Base-by-base conservation (phyloP, 108 stramenopile genomes). In the Conticribra guillardii region DNA sequence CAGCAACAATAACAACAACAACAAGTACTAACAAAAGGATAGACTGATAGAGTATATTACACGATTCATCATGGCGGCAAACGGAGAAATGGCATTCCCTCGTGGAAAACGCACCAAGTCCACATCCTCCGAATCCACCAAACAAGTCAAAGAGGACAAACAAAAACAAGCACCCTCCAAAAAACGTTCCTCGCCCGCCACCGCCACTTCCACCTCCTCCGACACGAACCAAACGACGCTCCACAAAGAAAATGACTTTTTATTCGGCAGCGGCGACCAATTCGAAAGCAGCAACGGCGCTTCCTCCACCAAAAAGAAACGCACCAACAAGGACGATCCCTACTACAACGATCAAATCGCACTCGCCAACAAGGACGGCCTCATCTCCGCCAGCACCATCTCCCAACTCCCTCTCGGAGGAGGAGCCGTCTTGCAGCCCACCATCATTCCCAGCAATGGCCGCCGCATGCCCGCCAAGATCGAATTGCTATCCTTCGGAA, bases 401-500 rank as follows among this genome's bases (percentile, higher is more conserved):
- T 56, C 62, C 16, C 45, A 47, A 41, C 57, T 90, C 11, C 92
- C 92, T 14, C 24, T 93, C 32, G 92, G 92, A 22, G 92, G 92
- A 17, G 92, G 92, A 1, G 88, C 73, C 2, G 92, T 93, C 41
- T 77, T 89, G 18, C 69, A 78, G 4, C 78, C 86, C 11, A 27
- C 69, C 47, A 24, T 19, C 3, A 64, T 69, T 3, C 48, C 77
- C 19, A 37, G 58, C n/a, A n/a, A n/a, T 44, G 54, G 51, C 1
- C 50, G n/a, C 15, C 60, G 70, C 23, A 63, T 69, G 7, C 74
- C 79, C 8, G 62, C 86, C 49, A 73, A 72, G 24, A 94, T 94
- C 74, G 93, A 94, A 77, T 74, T 84, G 18, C 50, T 94, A 27
- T 69, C 83, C 9, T 91, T 94, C 59, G 28, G 61, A 7, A 91